Evolutionary conservation across 2,329 filamentous ascomycete species (phyloP).

Genomic region (Claviceps sp.): DNA sequence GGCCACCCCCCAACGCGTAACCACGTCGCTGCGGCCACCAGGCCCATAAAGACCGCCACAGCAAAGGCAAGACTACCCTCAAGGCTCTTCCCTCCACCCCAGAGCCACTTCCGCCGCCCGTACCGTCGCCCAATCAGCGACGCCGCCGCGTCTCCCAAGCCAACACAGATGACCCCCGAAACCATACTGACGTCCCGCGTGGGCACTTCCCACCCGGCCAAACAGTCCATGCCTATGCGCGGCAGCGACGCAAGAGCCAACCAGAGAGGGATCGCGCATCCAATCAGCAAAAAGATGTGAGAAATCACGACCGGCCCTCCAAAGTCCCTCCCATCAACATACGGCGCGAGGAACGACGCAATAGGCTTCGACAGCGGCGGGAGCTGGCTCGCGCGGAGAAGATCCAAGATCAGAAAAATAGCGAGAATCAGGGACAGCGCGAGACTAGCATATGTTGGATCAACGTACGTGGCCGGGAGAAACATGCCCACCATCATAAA

Average conservation of each 20-base stretch:
- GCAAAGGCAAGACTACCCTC: conserved; percentile 80
- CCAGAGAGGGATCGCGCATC: conserved; percentile 92
- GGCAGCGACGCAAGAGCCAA: conserved; percentile 61
- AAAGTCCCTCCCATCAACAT: conserved; percentile 87
- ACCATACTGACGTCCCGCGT: conserved; percentile 77
- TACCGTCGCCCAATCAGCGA: conserved; percentile 79
- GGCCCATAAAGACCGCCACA: conserved; percentile 60
- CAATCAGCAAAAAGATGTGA: conserved; percentile 90
- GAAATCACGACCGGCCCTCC: conserved; percentile 89
- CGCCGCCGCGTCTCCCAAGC: conserved; percentile 87
- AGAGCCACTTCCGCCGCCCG: conserved; percentile 83
- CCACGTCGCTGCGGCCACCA: conserved; percentile 61
- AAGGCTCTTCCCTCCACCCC: conserved; percentile 91
- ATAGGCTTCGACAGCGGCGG: conserved; percentile 80
- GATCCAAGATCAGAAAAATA: conserved; percentile 76
- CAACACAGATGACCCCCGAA: conserved; percentile 83
- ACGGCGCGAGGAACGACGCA: conserved; percentile 77
- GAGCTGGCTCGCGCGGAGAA: conserved; percentile 80
- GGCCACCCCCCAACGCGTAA: conserved; percentile 65
- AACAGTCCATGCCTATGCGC: conserved; percentile 39
- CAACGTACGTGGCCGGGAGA: conserved; percentile 71
- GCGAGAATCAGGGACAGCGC: conserved; percentile 69
- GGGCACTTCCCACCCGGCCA: conserved; percentile 62
- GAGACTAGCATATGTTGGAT: conserved; percentile 71
- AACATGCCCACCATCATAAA: conserved; percentile 98